These are phyloP conservation scores for Chaetomium tenue DNA, from an alignment of 495 filamentous ascomycete species.

Conservation along the genomic window DNA sequence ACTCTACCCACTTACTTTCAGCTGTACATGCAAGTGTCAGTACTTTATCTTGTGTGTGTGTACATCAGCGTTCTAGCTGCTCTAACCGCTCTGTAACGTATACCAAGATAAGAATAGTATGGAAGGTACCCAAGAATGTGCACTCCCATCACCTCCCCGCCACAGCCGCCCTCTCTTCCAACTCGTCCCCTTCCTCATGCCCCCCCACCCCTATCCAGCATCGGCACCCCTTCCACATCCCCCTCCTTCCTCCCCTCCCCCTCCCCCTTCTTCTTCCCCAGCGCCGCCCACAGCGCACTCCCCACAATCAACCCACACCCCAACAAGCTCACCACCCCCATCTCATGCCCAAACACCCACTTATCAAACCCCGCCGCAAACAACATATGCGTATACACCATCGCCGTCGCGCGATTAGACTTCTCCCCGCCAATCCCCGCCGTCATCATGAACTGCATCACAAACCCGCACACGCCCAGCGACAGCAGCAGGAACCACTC, in stretches of 20 bases:
- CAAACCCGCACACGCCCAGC: slow-evolving; percentile 73
- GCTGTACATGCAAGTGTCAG: too few species aligned
- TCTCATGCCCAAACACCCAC: slow-evolving; percentile 68
- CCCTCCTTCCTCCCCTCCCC: slow-evolving; percentile 13
- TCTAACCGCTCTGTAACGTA: too few species aligned
- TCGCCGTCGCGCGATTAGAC: slow-evolving; percentile 74
- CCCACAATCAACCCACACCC: slow-evolving; percentile 79
- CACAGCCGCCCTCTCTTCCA: slow-evolving; percentile 14
- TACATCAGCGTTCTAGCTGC: too few species aligned
- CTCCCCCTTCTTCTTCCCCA: slow-evolving; percentile 46
- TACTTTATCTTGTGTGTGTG: too few species aligned
- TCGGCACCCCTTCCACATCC: background rate
- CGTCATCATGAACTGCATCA: slow-evolving; percentile 87
- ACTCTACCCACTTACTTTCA: too few species aligned
- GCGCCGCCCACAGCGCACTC: slow-evolving; percentile 75
- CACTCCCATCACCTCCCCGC: background rate
- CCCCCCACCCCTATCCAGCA: background rate
- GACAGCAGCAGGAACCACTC: slow-evolving; percentile 73
- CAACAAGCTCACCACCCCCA: slow-evolving; percentile 62
- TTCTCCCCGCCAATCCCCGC: slow-evolving; percentile 67
- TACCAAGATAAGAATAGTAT: too few species aligned
- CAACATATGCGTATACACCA: slow-evolving; percentile 91
- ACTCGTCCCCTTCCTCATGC: slow-evolving; percentile 28
- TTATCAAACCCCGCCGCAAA: slow-evolving; percentile 84
- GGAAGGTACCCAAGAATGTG: slow-evolving; percentile 15